Percentiles rank a stretch among this genome's conserved stretches.
phyloP scores from a whole-genome alignment of 2,329 filamentous ascomycete genomes.

The Diaporthe sp. region DNA sequence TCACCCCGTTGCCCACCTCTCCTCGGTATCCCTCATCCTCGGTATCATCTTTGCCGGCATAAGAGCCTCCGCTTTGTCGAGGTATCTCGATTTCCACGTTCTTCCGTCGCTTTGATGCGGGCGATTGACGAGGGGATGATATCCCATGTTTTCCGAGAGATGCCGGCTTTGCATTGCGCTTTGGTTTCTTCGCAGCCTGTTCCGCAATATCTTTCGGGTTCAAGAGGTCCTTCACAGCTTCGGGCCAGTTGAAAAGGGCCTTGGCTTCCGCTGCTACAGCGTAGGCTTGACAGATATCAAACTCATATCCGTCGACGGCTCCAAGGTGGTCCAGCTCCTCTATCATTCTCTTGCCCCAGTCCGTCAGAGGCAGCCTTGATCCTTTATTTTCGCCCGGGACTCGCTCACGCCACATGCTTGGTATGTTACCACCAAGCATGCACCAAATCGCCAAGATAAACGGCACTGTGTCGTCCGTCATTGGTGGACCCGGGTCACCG shows the following conservation, averaged over 20 bases:
- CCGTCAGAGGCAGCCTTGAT: neutral
- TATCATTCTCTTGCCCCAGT: neutral
- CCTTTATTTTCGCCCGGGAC: neutral
- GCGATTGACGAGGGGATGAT: neutral
- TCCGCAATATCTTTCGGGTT: neutral
- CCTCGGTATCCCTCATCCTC: neutral
- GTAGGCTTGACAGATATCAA: neutral
- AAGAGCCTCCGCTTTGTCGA: neutral
- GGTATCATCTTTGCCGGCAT: neutral
- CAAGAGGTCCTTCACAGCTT: neutral
- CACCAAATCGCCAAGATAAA: neutral
- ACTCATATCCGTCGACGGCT: fast-evolving
- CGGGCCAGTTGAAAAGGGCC: neutral
- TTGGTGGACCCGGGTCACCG: fast-evolving
- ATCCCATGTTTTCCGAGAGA: neutral
- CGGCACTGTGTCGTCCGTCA: neutral
- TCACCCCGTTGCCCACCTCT: neutral
- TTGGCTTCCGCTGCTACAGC: fast-evolving
- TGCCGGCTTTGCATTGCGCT: neutral
- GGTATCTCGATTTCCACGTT: neutral
- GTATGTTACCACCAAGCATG: neutral
- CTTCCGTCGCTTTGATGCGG: neutral
- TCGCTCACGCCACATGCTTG: neutral
- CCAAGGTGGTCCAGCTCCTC: neutral
- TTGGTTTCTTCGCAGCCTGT: neutral